phyloP scores from a whole-genome alignment of 148 eudicot genomes.

The Rhododendron ferrugineum region DNA sequence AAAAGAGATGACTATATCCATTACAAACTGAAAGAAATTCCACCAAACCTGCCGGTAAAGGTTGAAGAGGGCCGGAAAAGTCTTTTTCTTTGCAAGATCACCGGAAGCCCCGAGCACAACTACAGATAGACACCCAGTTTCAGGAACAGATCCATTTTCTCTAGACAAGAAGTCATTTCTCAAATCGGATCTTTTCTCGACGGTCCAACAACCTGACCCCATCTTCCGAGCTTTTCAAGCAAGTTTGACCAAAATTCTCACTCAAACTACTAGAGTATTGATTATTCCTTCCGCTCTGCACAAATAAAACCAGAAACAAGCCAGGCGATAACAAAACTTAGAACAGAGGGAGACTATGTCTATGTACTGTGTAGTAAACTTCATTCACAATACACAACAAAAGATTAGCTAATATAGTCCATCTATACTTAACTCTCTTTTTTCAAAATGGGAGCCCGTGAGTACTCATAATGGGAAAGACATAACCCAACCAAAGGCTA shows the following conservation, averaged over 20 bases:
- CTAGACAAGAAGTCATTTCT: slow-evolving; percentile 30
- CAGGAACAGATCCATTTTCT: slow-evolving; percentile 33
- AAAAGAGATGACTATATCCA: background rate
- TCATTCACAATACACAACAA: background rate
- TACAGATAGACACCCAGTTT: slow-evolving; percentile 69
- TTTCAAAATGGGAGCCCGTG: background rate
- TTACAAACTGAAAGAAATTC: background rate
- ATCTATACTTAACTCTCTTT: background rate
- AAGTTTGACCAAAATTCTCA: background rate
- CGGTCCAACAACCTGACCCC: slow-evolving; percentile 45
- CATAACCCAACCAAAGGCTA: background rate
- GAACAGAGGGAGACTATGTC: background rate
- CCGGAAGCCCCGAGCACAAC: slow-evolving; percentile 96
- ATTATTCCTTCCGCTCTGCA: background rate
- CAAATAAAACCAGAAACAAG: background rate
- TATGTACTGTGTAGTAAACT: background rate
- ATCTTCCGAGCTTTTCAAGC: slow-evolving; percentile 20
- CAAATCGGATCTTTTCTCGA: slow-evolving; percentile 39
- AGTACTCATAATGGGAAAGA: background rate
- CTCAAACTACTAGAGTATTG: background rate
- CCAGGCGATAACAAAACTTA: background rate
- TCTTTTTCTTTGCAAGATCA: slow-evolving; percentile 99
- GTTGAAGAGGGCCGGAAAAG: slow-evolving; percentile 91
- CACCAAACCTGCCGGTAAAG: slow-evolving; percentile 73
- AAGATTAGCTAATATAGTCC: background rate